A percentile compares a stretch with the other conserved stretches of the same genome.
These are phyloP conservation scores for Dictyostelium capitatum DNA, from an alignment of 78 protist genomes.

Conservation along the genomic window DNA sequence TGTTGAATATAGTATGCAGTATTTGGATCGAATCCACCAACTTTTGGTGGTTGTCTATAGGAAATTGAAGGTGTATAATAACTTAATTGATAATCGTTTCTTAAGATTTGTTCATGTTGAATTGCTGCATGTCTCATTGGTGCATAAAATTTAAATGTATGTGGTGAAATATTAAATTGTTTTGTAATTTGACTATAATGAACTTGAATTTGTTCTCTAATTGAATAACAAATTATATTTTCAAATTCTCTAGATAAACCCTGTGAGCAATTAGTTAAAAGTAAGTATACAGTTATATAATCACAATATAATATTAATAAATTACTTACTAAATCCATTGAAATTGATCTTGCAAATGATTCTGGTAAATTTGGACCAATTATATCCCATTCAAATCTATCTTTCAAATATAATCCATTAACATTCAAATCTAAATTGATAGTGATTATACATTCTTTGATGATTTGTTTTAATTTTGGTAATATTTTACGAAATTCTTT, in stretches of 20 bases:
- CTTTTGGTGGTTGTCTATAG: conserved; percentile 38
- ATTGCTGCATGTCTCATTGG: conserved; percentile 11
- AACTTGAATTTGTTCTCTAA: conserved; percentile 66
- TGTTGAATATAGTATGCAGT: conserved; percentile 11
- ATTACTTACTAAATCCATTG: conserved; percentile 48
- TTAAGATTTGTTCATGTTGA: conserved; percentile 7
- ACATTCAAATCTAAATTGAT: conserved; percentile 60
- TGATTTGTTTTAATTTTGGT: conserved; percentile 10
- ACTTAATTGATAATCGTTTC: conserved; percentile 8
- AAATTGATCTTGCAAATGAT: conserved; percentile 54
- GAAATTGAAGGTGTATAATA: neutral
- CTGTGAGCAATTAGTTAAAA: too few relatives aligned
- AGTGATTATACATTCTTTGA: conserved; percentile 3
- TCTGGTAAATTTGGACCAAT: conserved; percentile 55
- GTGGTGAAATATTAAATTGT: neutral
- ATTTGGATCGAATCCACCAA: neutral
- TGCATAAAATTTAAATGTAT: neutral
- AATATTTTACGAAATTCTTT: conserved; percentile 28
- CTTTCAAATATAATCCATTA: conserved; percentile 40
- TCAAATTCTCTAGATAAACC: conserved; percentile 80
- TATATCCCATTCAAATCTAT: conserved; percentile 74
- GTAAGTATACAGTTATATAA: too few relatives aligned
- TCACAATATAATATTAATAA: too few relatives aligned
- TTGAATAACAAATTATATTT: conserved; percentile 41
- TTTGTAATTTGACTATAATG: conserved; percentile 28